Conservation (phyloP, 1,284 basidiomycete species). For the Cryptococcus sp. region DNA sequence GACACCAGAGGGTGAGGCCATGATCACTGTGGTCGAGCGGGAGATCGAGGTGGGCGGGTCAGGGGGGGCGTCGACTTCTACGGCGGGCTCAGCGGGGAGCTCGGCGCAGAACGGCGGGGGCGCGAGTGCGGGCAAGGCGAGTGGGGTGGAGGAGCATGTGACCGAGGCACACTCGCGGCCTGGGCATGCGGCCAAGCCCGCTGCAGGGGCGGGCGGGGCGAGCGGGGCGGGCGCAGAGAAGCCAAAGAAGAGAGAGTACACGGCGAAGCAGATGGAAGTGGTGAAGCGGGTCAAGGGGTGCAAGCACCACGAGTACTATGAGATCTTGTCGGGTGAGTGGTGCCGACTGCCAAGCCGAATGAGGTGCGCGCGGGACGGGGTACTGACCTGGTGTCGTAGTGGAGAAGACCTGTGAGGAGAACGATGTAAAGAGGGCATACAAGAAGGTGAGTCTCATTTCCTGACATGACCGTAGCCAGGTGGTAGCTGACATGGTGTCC, state of each 20-base stretch:
- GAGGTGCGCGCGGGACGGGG: background rate
- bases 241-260: slow-evolving; percentile 72
- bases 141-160: slow-evolving; percentile 48
- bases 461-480: background rate
- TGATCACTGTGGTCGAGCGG: slow-evolving; percentile 48
- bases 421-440: slow-evolving; percentile 94
- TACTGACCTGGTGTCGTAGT: slow-evolving; percentile 46
- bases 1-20: slow-evolving; percentile 67
- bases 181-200: slow-evolving; percentile 6
- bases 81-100: background rate
- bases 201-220: background rate
- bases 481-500: slow-evolving; percentile 7
- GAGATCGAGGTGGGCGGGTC: slow-evolving; percentile 40
- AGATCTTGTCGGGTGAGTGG: slow-evolving; percentile 65
- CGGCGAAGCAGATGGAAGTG: slow-evolving; percentile 74
- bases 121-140: slow-evolving; percentile 30
- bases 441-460: slow-evolving; percentile 66
- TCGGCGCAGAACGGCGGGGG: slow-evolving; percentile 10
- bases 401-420: slow-evolving; percentile 80
- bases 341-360: background rate
- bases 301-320: slow-evolving; percentile 88
- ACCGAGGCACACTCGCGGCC: slow-evolving; percentile 37
- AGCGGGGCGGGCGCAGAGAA: slow-evolving; percentile 21
- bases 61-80: background rate
- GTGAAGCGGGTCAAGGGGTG: slow-evolving; percentile 85